These are phyloP conservation scores for Apocynum venetum DNA, from an alignment of 257 asterid species.

Conservation along the genomic window DNA sequence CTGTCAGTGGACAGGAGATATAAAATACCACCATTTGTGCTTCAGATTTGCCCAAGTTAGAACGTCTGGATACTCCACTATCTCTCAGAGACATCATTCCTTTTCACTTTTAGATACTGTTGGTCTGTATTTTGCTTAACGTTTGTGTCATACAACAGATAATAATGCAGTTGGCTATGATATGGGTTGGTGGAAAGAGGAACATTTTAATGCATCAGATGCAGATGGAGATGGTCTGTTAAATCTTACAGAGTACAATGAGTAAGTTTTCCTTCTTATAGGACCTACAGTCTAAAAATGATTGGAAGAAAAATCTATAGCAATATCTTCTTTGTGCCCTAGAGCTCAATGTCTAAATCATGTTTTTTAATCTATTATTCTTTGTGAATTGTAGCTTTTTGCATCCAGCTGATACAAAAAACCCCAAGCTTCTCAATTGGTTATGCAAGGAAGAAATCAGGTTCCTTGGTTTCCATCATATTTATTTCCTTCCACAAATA, in stretches of 20 bases:
- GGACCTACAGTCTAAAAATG: neutral
- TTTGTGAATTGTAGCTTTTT: constrained; percentile 54
- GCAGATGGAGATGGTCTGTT: constrained; percentile 75
- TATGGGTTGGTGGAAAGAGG: constrained; percentile 98
- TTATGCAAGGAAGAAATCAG: constrained; percentile 91
- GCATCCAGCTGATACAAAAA: constrained; percentile 89
- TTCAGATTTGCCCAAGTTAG: neutral
- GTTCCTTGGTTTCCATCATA: constrained; percentile 32
- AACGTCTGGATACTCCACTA: neutral
- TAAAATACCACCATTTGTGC: neutral
- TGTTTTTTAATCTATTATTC: constrained; percentile 15
- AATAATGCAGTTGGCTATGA: constrained; percentile 63
- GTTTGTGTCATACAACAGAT: constrained; percentile 31
- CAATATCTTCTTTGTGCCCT: constrained; percentile 8
- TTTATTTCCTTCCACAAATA: neutral
- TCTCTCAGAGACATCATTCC: neutral
- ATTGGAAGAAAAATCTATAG: neutral
- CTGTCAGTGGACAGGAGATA: neutral
- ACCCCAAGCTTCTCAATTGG: constrained; percentile 73
- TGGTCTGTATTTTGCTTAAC: neutral
- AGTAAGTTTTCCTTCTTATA: constrained; percentile 49
- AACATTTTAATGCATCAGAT: constrained; percentile 94
- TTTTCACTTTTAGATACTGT: neutral
- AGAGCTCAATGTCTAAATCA: constrained; percentile 8
- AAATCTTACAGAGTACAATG: constrained; percentile 84